Base-by-base conservation (phyloP, 495 filamentous ascomycete species). In the Trichocladium antarcticum region DNA sequence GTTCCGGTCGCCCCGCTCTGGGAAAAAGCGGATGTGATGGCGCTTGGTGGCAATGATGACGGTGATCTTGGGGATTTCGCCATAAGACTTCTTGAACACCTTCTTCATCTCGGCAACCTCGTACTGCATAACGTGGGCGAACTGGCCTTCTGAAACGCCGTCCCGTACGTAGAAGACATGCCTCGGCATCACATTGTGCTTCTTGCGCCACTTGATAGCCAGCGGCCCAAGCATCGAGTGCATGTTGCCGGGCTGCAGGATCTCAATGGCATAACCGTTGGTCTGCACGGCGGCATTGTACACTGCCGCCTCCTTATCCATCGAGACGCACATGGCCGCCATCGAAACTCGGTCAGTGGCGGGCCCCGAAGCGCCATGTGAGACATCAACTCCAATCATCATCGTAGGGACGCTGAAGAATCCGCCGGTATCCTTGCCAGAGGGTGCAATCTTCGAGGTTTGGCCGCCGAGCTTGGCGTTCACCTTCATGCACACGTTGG, bases 101-200 rank as follows among this genome's bases (percentile, higher is more conserved):
- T 69, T 53, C 58, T 80, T 80, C 61, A 98, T 82, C 48, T 80
- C 72, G 0, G 64, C 55, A 6, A 95, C 74, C 61, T 97, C 93
- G n/a, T 76, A 62, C 1, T 84, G 63, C 1, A 97, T 68, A 12
- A 97, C 79, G 12, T 85, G 76, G 2, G 71, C 56, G 52, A 84
- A 95, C 65, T 96, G 84, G 1, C 84, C 85, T 49, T 92, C 85
- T 1, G 84, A 89, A 5, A 96, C 87, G 58, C 92, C 92, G 57
- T 98, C 92, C 15, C 92, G 89, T 70, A 96, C 83, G 65, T 95
- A 97, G 61, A 93, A 85, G 45, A 98, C 73, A 29, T 87, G 74
- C 32, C 75, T 41, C 0, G 88, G 87, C 5, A 64, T 50, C 1
- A 56, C 45, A 2, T 74, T 69, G 37, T 81, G 68, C n/a, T 70